Base-by-base conservation (phyloP, 768 basidiomycete genomes). In the Termitomyces sp. region DNA sequence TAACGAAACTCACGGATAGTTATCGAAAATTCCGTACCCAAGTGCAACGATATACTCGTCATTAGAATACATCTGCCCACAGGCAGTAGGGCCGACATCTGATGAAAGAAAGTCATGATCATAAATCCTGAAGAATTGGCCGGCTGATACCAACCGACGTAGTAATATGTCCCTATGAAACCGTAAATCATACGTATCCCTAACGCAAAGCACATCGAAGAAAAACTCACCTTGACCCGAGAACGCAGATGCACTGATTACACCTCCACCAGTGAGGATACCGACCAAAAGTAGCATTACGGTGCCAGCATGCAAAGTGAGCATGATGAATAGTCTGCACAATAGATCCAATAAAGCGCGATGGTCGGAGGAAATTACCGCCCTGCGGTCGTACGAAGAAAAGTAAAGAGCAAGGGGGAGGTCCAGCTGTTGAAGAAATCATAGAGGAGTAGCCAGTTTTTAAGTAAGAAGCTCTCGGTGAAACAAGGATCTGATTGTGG, bases 1-100 rank as follows among this genome's bases (percentile, higher is more conserved):
- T 17, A 17, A 0, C 27, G 8, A 44, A 14, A 44, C 43, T 44
- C 16, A 44, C 43, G 43, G 52, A 40, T 45, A 61, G 0, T 21
- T 44, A 44, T 63, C 56, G 34, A 57, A 65, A 6, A 48, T 34
- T 3, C n/a, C 37, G 34, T 47, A 32, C 10, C 54, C 54, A 19
- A 65, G 19, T 17, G 64, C 62, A 32, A 55, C 61, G 12, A 65
- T 49, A 23, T 30, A 59, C 16, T 65, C 58, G 9, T 41, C 23
- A 5, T 60, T 28, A 6, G 14, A 12, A 42, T 61, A 49, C 51
- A 42, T 50, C 19, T 50, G 50, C 3, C 59, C 61, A 53, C 64
- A 64, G 23, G 61, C 61, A 30, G 59, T 61, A 11, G 27, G 2
- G 23, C 19, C 54, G 23, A 43, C 41, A 16, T 14, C 58, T 55